Conservation (phyloP, 1,284 basidiomycete genomes). For the Cryptococcus sp. region DNA sequence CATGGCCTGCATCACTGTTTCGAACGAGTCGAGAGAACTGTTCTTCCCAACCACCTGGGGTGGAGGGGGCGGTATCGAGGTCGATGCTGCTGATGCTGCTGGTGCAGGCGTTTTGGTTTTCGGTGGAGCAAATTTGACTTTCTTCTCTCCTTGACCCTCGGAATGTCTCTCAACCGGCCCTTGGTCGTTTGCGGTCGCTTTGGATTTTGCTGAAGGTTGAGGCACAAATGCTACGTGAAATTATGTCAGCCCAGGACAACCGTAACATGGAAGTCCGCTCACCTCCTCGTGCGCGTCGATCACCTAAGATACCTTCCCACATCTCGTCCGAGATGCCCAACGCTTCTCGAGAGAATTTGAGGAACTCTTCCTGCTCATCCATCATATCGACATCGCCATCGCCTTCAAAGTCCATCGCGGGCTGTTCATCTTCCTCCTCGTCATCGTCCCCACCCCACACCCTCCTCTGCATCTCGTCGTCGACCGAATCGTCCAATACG, state of each 20-base stretch:
- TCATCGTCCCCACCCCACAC: constrained; percentile 73
- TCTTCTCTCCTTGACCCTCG: neutral
- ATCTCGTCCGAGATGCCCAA: constrained; percentile 80
- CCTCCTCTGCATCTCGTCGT: constrained; percentile 77
- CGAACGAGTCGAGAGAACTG: constrained; percentile 81
- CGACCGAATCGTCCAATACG: constrained; percentile 68
- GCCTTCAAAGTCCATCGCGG: constrained; percentile 10
- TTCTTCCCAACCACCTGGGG: constrained; percentile 45
- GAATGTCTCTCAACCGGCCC: neutral
- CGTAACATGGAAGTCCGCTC: constrained; percentile 14
- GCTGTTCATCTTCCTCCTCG: constrained; percentile 16
- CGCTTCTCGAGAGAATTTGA: constrained; percentile 86
- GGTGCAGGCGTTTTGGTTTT: neutral
- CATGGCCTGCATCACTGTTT: constrained; percentile 92
- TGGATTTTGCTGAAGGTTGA: neutral
- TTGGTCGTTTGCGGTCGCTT: neutral
- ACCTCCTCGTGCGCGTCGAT: constrained; percentile 68
- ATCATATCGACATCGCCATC: constrained; percentile 39
- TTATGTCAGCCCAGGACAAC: too few species aligned
- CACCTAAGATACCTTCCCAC: constrained; percentile 77
- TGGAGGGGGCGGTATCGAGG: neutral
- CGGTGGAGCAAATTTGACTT: constrained; percentile 14
- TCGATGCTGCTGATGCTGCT: neutral
- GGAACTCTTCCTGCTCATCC: constrained; percentile 85
- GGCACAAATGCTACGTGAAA: neutral